Percentiles rank a stretch among this genome's conserved stretches.
Conservation (phyloP, 2,329 filamentous ascomycete species). For the Fusarium hostae region DNA sequence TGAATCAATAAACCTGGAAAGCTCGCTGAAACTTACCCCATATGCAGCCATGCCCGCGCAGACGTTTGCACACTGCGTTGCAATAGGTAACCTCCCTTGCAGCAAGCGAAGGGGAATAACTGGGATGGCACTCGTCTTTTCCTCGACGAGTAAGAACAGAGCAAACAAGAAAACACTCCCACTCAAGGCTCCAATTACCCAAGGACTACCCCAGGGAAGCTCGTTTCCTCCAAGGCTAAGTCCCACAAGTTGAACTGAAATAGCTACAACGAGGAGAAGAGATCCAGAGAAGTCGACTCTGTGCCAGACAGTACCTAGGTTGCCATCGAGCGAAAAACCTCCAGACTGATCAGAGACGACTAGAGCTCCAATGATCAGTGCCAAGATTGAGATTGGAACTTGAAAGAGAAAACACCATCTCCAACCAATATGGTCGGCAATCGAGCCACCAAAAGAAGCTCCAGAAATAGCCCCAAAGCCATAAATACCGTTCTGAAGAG, state of each 20-base stretch:
- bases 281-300: constrained; percentile 69
- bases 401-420: constrained; percentile 74
- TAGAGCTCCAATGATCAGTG: constrained; percentile 62
- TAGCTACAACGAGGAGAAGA: constrained; percentile 65
- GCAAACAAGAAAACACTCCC: constrained; percentile 56
- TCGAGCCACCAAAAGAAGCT: constrained; percentile 71
- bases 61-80: constrained; percentile 68
- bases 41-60: constrained; percentile 71
- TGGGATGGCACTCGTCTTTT: constrained; percentile 61
- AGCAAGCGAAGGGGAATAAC: constrained; percentile 68
- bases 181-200: constrained; percentile 59
- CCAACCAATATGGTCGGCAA: constrained; percentile 75
- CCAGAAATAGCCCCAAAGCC: constrained; percentile 72
- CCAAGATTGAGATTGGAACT: constrained; percentile 67
- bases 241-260: constrained; percentile 67
- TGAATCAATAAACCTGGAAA: neutral
- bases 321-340: constrained; percentile 43
- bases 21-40: constrained; percentile 58
- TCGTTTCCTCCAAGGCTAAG: constrained; percentile 67
- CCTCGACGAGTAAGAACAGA: constrained; percentile 61
- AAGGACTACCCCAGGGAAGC: constrained; percentile 61
- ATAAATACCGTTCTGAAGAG: constrained; percentile 69
- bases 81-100: constrained; percentile 63
- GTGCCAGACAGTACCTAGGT: constrained; percentile 58
- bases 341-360: constrained; percentile 61